A percentile compares a stretch with the other conserved stretches of the same genome.
Conservation (phyloP, 2,329 filamentous ascomycete genomes). For the Claviceps pazoutovae region DNA sequence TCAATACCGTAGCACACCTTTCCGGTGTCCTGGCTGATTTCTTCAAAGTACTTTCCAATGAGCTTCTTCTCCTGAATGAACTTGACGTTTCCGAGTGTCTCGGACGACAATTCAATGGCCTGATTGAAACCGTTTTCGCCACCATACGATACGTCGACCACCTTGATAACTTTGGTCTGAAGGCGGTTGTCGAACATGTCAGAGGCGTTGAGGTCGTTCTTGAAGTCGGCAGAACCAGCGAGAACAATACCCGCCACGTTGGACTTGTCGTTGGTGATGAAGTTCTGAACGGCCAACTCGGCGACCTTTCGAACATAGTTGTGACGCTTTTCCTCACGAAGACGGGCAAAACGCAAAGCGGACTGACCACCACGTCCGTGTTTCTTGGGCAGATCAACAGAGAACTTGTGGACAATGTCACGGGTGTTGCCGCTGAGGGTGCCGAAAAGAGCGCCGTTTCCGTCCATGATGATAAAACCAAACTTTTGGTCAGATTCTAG, state of each 20-base stretch:
- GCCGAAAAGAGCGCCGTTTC: conserved; percentile 93
- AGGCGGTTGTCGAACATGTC: conserved; percentile 94
- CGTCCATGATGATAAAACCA: conserved; percentile 99
- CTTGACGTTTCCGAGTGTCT: conserved; percentile 97
- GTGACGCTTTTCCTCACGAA: conserved; percentile 98
- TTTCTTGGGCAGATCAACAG: conserved; percentile 98
- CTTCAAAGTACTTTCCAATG: conserved; percentile 97
- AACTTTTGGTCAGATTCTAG: conserved; percentile 99
- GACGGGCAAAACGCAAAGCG: conserved; percentile 96
- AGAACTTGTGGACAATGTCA: conserved; percentile 95
- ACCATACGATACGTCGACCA: conserved; percentile 96
- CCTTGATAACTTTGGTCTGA: conserved; percentile 92
- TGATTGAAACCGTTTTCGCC: conserved; percentile 99
- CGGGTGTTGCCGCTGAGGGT: conserved; percentile 95
- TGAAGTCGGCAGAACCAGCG: conserved; percentile 97
- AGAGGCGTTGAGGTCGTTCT: conserved; percentile 95
- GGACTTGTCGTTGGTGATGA: conserved; percentile 95
- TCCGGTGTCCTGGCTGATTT: conserved; percentile 94
- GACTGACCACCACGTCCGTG: conserved; percentile 99
- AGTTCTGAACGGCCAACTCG: conserved; percentile 95
- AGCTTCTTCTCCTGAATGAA: conserved; percentile 99
- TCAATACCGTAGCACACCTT: conserved; percentile 97
- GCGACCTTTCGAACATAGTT: conserved; percentile 99
- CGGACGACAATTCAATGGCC: conserved; percentile 86
- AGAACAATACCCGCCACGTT: conserved; percentile 93